Evolutionary conservation across 2,329 filamentous ascomycete species (phyloP), one percentile per base, ranked within the genome.

Genomic region (Cryoendolithus antarcticus): DNA sequence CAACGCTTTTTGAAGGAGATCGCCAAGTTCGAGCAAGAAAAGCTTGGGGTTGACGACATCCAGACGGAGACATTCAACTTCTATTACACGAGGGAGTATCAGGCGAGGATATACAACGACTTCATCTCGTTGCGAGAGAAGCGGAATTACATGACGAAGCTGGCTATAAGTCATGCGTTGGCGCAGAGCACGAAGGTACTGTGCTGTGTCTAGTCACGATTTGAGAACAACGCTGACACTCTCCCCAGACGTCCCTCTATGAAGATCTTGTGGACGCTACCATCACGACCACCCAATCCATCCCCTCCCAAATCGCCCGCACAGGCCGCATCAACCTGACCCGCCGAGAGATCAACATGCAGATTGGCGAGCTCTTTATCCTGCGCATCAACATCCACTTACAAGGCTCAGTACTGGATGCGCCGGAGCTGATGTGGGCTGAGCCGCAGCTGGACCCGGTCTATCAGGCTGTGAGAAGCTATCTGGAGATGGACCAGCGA

Each of bases 41-140:
- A 94, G 60, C 72, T 96, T 35, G 78, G 78, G 19, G 75, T 81
- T 8, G 88, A 93, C 55, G 86, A 94, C 51, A 80, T 94, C 24
- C 89, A 98, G 64, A 85, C 86, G 34, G 91, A 98, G 62, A 86
- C 89, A 55, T 98, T 98, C 71, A 98, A 98, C 61, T 98, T 96
- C 62, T 98, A 98, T 68, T 96, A 98, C 66, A 96, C 91, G 3
- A 76, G 83, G 53, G 89, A 96, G 58, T 98, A 98, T 60, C 93
- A 98, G 63, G 86, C 91, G 13, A 81, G 91, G 37, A 98, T 98
- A 61, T 98, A 98, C 72, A 98, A 98, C 62, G 91, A 98, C 63
- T 98, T 98, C 54, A 98, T 98, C 62, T 91, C 85, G 2, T 64
- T 98, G 44, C 74, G 88, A 35, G 89, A 96, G 54, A 94, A 93